Evolutionary conservation across 75 land plant species (phyloP), one percentile per base, ranked within the genome.

Genomic region (Picea glauca): DNA sequence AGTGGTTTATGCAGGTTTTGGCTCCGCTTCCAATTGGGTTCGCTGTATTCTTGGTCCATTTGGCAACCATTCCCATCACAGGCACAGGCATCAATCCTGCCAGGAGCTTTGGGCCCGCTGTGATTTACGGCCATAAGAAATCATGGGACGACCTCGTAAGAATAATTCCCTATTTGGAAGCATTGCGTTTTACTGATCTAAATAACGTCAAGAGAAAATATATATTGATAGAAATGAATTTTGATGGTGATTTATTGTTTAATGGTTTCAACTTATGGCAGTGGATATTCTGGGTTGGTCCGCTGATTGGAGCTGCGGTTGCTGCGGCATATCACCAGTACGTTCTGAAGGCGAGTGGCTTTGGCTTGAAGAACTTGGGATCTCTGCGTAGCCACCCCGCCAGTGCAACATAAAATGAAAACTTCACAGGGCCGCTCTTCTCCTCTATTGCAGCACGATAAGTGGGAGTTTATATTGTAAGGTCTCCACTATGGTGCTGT

Each of bases 221-320:
- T 50, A 46, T 63, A 63, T 63, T 2, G 9, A 63, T 7, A 63
- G 65, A 63, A 63, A 63, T 26, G 3, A 18, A n/a, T 9, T 7
- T 15, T 26, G 65, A 63, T 18, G 26, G 20, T 18, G 65, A 26
- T 11, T 63, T n/a, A 63, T 26, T 7, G 20, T 63, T 63, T n/a
- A n/a, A 63, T n/a, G 26, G 1, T 8, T 63, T 46, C 1, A 46
- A 46, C 9, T 11, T 9, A 50, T 50, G 12, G 58, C 77, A 75
- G 87, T 87, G 92, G 92, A 85, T 90, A 63, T 90, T 90, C 64
- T 90, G 92, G 92, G 91, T 74, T n/a, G 87, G 87, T 7, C 87
- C 87, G 18, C 12, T 86, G 73, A 58, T 72, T 66, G 87, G 87
- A 59, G 92, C 92, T 58, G 78, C 84, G 57, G 75, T 81, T 20